Percentiles rank a stretch among this genome's conserved stretches.
Evolutionary conservation across 129 eudicot species (phyloP).

Genomic region (Dittrichia graveolens): DNA sequence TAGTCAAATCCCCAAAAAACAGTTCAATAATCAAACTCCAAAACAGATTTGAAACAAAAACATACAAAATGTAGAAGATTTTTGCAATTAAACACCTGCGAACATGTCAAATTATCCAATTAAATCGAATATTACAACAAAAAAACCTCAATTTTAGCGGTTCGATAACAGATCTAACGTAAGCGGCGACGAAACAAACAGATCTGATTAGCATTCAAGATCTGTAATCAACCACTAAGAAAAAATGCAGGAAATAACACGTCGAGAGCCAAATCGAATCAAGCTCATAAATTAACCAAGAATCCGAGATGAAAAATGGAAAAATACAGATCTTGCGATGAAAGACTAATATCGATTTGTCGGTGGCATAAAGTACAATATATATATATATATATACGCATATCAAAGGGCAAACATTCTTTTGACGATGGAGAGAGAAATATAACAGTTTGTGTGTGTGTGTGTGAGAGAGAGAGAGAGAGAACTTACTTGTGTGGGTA

Average conservation of each 20-base stretch:
- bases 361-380: slow-evolving; percentile 14
- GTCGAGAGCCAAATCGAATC: slow-evolving; percentile 4
- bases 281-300: not conserved
- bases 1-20: not conserved
- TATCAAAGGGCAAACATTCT: slow-evolving; percentile 20
- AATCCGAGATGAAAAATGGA: not conserved
- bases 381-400: not conserved
- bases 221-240: not conserved
- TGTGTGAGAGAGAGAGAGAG: slow-evolving; percentile 37
- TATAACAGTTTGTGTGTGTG: slow-evolving; percentile 19
- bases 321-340: slow-evolving; percentile 19
- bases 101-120: not conserved
- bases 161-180: slow-evolving; percentile 21
- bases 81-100: not conserved
- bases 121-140: slow-evolving; percentile 4
- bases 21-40: not conserved
- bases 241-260: not conserved
- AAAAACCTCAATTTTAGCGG: not conserved
- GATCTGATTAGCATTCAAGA: not conserved
- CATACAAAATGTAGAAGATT: not conserved
- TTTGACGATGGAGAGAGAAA: slow-evolving; percentile 18
- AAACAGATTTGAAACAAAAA: not conserved
- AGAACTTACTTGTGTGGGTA: slow-evolving; percentile 68
- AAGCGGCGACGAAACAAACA: slow-evolving; percentile 5
- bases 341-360: not conserved